Conservation (phyloP, 2,329 filamentous ascomycete species). For the Pseudogymnoascus pannorum region DNA sequence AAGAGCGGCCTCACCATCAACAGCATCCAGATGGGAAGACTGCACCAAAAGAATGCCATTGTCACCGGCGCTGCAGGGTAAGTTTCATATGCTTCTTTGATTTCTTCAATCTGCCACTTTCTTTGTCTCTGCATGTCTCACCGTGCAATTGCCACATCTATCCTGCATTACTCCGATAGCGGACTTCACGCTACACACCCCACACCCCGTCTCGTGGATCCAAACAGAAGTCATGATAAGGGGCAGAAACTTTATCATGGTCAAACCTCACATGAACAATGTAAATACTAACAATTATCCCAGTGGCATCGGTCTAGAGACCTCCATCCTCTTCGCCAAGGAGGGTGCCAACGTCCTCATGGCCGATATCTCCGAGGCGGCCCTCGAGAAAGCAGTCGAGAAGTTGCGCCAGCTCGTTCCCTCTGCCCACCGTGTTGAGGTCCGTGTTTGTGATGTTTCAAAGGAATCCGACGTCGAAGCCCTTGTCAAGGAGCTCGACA, state of each 20-base stretch:
- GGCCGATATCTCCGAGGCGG: conserved; percentile 59
- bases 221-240: not conserved
- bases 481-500: conserved; percentile 54
- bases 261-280: not conserved
- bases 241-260: not conserved
- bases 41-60: conserved; percentile 36
- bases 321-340: conserved; percentile 61
- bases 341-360: conserved; percentile 66
- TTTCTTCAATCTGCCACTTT: conserved; percentile 6
- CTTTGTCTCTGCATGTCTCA: not conserved
- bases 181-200: not conserved
- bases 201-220: not conserved
- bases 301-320: conserved; percentile 69
- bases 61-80: conserved; percentile 66
- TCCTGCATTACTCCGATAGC: not conserved
- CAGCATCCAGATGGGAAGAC: conserved; percentile 29
- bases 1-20: conserved; percentile 25
- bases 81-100: conserved; percentile 24
- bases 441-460: conserved; percentile 55
- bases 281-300: not conserved
- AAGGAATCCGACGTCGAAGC: conserved; percentile 58
- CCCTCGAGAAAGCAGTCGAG: conserved; percentile 52
- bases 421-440: conserved; percentile 42
- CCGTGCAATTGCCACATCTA: not conserved
- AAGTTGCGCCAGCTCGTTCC: conserved; percentile 55